These are phyloP conservation scores for Lachancea thermotolerans DNA, from an alignment of 805 yeast species.

Conservation along the genomic window DNA sequence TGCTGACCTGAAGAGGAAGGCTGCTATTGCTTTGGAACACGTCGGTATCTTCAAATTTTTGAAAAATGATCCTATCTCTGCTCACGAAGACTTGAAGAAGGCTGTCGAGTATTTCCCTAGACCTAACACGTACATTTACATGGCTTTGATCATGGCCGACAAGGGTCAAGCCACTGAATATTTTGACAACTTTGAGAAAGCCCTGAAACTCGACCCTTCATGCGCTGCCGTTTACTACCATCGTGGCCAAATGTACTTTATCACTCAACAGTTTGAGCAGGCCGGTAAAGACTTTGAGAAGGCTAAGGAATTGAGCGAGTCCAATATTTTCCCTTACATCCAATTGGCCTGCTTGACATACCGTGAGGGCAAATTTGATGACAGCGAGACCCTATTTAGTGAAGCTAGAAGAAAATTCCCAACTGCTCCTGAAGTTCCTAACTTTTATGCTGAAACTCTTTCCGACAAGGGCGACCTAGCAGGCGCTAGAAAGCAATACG, in stretches of 20 bases:
- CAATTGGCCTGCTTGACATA: conserved; percentile 90
- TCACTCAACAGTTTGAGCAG: conserved; percentile 63
- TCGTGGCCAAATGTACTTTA: conserved; percentile 84
- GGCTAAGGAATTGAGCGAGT: conserved; percentile 66
- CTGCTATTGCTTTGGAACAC: conserved; percentile 77
- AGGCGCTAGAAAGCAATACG: conserved; percentile 78
- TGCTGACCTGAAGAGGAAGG: conserved; percentile 29
- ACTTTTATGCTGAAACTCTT: conserved; percentile 90
- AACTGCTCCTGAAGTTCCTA: conserved; percentile 84
- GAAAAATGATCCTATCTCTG: conserved; percentile 61
- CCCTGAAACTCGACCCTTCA: conserved; percentile 59
- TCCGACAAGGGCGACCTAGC: conserved; percentile 69
- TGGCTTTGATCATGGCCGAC: conserved; percentile 81
- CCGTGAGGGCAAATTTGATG: conserved; percentile 51
- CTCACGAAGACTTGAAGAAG: conserved; percentile 55
- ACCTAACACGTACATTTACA: conserved; percentile 73
- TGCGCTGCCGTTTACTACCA: conserved; percentile 87
- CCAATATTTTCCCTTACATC: conserved; percentile 77
- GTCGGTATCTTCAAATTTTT: conserved; percentile 77
- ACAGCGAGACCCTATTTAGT: conserved; percentile 59
- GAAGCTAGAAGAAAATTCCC: conserved; percentile 73
- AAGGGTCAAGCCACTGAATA: conserved; percentile 61
- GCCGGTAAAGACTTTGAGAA: conserved; percentile 72
- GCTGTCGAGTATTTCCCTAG: conserved; percentile 66
- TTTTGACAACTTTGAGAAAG: conserved; percentile 65